phyloP scores from a whole-genome alignment of 352 stramenopile genomes.

The Globisporangium heterothallicum region DNA sequence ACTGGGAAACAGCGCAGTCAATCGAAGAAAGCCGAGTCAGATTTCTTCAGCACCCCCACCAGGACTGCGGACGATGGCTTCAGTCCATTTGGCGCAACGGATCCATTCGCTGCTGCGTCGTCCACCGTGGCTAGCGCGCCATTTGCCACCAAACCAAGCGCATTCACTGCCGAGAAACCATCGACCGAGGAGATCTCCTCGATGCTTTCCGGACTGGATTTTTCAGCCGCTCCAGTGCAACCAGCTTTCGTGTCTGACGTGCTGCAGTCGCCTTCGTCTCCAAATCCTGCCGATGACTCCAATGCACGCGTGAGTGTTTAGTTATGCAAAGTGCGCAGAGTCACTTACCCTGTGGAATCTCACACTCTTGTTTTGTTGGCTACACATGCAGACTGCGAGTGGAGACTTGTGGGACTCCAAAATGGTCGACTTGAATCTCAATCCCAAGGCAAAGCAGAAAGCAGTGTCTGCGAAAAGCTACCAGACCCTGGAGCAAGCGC shows the following conservation, averaged over 20 bases:
- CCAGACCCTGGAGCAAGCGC: slow-evolving; percentile 72
- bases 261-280: slow-evolving; percentile 10
- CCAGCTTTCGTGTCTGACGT: slow-evolving; percentile 15
- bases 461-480: slow-evolving; percentile 40
- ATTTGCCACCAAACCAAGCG: background rate
- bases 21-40: background rate
- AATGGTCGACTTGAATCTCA: slow-evolving; percentile 77
- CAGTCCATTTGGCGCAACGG: slow-evolving; percentile 8
- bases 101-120: slow-evolving; percentile 10
- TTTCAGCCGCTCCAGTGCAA: slow-evolving; percentile 42
- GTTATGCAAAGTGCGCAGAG: background rate
- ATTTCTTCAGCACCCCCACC: slow-evolving; percentile 8
- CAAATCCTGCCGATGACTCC: slow-evolving; percentile 26
- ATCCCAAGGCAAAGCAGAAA: slow-evolving; percentile 36
- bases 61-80: slow-evolving; percentile 6
- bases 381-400: slow-evolving; percentile 23
- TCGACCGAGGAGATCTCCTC: slow-evolving; percentile 54
- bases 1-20: slow-evolving; percentile 3
- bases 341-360: too few relatives aligned
- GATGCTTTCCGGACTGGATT: slow-evolving; percentile 75
- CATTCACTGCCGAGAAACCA: slow-evolving; percentile 9
- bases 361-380: background rate
- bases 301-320: slow-evolving; percentile 17
- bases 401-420: slow-evolving; percentile 65
- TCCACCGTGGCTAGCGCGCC: background rate